phyloP scores from a whole-genome alignment of 116 monocot genomes.

The Papilionanthe hybrid region DNA sequence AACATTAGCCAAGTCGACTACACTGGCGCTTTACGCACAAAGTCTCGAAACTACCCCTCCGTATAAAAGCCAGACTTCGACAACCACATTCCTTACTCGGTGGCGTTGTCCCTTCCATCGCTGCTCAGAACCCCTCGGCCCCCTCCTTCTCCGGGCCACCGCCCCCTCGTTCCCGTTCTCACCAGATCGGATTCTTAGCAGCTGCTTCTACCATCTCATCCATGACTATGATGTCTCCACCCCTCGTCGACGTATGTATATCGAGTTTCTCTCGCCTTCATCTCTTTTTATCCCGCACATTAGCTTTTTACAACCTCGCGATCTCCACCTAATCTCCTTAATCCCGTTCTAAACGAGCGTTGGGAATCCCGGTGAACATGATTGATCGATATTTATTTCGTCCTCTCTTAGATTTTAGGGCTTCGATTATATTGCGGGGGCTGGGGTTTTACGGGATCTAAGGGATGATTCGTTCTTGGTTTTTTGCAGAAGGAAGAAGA shows the following conservation, averaged over 20 bases:
- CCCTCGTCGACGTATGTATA: slow-evolving; percentile 48
- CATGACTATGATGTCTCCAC: slow-evolving; percentile 75
- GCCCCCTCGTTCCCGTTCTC: no score
- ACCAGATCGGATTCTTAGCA: neutral
- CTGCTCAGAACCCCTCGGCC: no score
- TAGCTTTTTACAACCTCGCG: neutral
- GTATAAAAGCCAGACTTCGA: no score
- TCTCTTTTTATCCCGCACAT: neutral
- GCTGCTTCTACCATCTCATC: slow-evolving; percentile 6
- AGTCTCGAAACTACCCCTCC: no score
- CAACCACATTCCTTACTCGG: no score
- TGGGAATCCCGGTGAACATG: slow-evolving; percentile 6
- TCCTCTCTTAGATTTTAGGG: neutral
- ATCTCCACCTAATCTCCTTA: neutral
- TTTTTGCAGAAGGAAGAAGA: slow-evolving; percentile 73
- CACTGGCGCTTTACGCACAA: no score
- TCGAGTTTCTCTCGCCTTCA: neutral
- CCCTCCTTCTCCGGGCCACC: no score
- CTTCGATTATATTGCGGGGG: neutral
- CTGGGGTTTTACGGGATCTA: slow-evolving; percentile 21
- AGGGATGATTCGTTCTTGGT: slow-evolving; percentile 8
- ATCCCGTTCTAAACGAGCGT: neutral
- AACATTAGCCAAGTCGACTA: no score
- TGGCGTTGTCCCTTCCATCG: no score
- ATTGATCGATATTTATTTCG: slow-evolving; percentile 10